Conservation (phyloP, 1,139 yeast species). For the Debaryomycetaceae sp. region DNA sequence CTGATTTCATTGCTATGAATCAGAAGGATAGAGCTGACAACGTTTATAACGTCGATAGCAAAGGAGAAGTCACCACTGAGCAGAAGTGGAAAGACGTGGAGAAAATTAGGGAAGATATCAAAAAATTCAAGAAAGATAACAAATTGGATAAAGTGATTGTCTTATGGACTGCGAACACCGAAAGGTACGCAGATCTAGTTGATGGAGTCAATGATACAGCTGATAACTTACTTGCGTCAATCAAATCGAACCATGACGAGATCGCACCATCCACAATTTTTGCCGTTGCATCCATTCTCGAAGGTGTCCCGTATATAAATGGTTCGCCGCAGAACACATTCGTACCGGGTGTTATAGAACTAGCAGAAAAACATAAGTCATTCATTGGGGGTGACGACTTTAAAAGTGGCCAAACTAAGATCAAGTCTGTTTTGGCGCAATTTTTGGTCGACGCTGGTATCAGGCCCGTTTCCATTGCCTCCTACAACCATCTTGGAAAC, state of each 20-base stretch:
- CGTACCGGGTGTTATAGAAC: constrained; percentile 90
- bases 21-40: constrained; percentile 92
- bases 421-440: constrained; percentile 93
- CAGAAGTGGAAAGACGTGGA: constrained; percentile 91
- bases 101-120: constrained; percentile 78
- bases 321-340: constrained; percentile 98
- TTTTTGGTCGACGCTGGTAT: constrained; percentile 97
- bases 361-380: constrained; percentile 73
- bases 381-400: constrained; percentile 97
- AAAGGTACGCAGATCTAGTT: constrained; percentile 78
- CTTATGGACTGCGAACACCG: constrained; percentile 97
- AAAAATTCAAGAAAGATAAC: constrained; percentile 70
- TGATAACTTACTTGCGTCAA: constrained; percentile 69
- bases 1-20: constrained; percentile 94
- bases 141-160: constrained; percentile 82
- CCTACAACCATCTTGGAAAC: constrained; percentile 95
- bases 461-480: constrained; percentile 89
- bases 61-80: constrained; percentile 50
- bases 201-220: constrained; percentile 86
- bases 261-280: constrained; percentile 88
- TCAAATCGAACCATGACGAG: constrained; percentile 77
- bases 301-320: constrained; percentile 83
- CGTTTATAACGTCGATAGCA: constrained; percentile 55
- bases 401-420: constrained; percentile 94
- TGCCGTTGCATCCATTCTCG: constrained; percentile 90